Base-by-base conservation (phyloP, 176 grass and related monocot species). In the Zea luxurians region DNA sequence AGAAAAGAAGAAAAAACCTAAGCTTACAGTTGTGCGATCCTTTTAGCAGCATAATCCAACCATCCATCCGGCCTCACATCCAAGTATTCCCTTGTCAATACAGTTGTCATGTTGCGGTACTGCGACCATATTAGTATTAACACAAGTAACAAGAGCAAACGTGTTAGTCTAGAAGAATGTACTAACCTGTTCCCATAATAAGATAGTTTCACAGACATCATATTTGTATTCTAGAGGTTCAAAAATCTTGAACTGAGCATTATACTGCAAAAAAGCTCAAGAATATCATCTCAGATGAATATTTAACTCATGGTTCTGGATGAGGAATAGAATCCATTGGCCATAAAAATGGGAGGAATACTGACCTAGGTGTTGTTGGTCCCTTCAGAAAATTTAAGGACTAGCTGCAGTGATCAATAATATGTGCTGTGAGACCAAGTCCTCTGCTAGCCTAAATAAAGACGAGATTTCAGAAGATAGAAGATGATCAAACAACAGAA, bases 1-100 rank as follows among this genome's bases (percentile, higher is more conserved):
- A 53, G 1, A 8, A 80, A 71, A 35, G 68, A 73, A 46, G 53
- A 17, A 81, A 64, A 74, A 76, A 40, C 1, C 1, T 40, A 40
- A 86, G 73, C 89, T 90, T 90, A 98, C 95, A 98, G 82, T 82
- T 98, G 91, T 65, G 91, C 87, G 69, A 98, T 98, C 71, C 95
- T 94, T 92, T 94, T 90, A 38, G 91, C 89, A 47, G 95, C 91
- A 83, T 94, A 94, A 65, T 92, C 87, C 71, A 94, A 65, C 96
- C 96, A 98, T 76, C 96, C 96, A 84, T 90, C 89, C 53, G 96
- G 92, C 60, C 92, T 86, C 66, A 89, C 96, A 89, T 94, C 96
- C 77, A 98, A 78, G 67, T 98, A 98, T 79, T 98, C 91, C 89
- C 92, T 90, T 92, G 96, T 98, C 89, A 98, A 83, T 45, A 98